Percentiles rank a stretch among this genome's conserved stretches.
phyloP scores from a whole-genome alignment of 192 early-diverging fungal species.

The Helicostylum pulchrum region DNA sequence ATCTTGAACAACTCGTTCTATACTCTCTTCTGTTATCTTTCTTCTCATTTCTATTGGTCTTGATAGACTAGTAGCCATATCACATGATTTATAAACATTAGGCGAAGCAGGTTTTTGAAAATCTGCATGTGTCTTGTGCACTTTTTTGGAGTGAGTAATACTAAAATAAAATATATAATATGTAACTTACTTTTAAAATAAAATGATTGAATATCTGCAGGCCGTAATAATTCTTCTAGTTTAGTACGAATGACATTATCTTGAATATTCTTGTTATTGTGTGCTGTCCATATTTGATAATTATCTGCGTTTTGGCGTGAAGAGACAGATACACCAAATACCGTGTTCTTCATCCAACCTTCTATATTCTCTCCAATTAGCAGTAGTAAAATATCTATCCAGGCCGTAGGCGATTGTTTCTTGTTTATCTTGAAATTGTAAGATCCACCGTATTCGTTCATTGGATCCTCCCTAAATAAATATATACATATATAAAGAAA shows the following conservation, averaged over 20 bases:
- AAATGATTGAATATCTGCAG: conserved; percentile 25
- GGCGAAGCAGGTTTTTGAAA: conserved; percentile 17
- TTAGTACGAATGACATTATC: background rate
- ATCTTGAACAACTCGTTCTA: conserved; percentile 23
- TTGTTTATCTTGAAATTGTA: conserved; percentile 28
- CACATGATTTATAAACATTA: background rate
- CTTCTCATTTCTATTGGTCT: background rate
- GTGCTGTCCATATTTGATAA: conserved; percentile 27
- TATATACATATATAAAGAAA: background rate
- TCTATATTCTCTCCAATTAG: conserved; percentile 28
- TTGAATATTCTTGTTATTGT: conserved; percentile 1
- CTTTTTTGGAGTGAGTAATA: conserved; percentile 7
- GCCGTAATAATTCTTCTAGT: conserved; percentile 9
- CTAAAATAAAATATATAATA: background rate
- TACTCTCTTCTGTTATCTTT: conserved; percentile 27
- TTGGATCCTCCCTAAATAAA: conserved; percentile 27
- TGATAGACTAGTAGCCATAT: background rate
- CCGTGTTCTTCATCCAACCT: conserved; percentile 14
- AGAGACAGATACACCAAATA: conserved; percentile 29
- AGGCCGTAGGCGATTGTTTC: conserved; percentile 16
- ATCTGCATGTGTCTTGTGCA: conserved; percentile 31
- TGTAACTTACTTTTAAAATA: conserved; percentile 26
- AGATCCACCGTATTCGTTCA: conserved; percentile 29
- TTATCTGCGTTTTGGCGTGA: conserved; percentile 21
- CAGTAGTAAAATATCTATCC: conserved; percentile 23